A percentile compares a stretch with the other conserved stretches of the same genome.
These are phyloP conservation scores for Saccharomycopsis schoenii DNA, from an alignment of 805 yeast species.

Conservation along the genomic window DNA sequence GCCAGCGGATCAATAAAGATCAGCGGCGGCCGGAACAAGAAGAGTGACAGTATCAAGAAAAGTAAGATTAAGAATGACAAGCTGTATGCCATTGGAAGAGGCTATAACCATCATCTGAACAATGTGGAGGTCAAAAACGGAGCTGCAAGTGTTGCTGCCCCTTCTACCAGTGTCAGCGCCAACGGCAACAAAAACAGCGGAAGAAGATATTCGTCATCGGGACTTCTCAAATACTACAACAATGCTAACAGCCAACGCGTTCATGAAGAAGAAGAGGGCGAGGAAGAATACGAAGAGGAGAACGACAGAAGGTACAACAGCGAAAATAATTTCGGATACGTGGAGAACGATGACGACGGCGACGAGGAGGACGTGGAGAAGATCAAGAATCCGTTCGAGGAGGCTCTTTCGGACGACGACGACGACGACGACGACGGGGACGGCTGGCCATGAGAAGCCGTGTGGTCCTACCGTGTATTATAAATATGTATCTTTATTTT, in stretches of 20 bases:
- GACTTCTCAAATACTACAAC: constrained; percentile 14
- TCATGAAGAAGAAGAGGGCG: background rate
- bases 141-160: background rate
- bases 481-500: background rate
- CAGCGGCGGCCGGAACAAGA: background rate
- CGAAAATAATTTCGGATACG: background rate
- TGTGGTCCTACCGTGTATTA: background rate
- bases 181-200: background rate
- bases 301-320: background rate
- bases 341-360: background rate
- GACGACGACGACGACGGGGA: background rate
- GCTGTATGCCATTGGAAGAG: background rate
- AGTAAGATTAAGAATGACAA: background rate
- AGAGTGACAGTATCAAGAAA: too few relatives aligned
- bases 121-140: too few relatives aligned
- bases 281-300: background rate
- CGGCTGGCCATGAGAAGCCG: background rate
- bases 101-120: background rate
- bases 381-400: background rate
- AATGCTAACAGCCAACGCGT: constrained; percentile 3
- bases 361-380: background rate
- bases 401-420: background rate
- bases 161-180: too few relatives aligned
- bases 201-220: constrained; percentile 7
- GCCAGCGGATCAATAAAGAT: background rate